A percentile compares a stretch with the other conserved stretches of the same genome.
These are phyloP conservation scores for Nemania sp. DNA, from an alignment of 2,329 filamentous ascomycete species.

Conservation along the genomic window DNA sequence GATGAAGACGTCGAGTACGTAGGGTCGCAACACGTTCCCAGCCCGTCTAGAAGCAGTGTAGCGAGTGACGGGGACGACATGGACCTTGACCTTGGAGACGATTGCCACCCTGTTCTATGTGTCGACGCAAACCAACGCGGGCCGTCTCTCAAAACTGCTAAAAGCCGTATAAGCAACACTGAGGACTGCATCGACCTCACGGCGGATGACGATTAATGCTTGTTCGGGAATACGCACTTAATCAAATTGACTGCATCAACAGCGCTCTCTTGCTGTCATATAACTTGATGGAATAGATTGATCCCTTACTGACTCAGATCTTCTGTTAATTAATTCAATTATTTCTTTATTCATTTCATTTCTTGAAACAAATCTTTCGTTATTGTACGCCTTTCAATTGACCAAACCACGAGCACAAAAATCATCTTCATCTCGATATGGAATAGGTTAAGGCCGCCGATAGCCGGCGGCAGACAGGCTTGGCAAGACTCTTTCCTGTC, in stretches of 20 bases:
- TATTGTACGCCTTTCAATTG: no score
- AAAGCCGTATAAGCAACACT: not conserved
- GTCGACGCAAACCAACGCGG: slow-evolving; percentile 22
- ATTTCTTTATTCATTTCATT: no score
- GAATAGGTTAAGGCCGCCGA: slow-evolving; percentile 1
- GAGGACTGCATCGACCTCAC: slow-evolving; percentile 7
- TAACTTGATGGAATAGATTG: no score
- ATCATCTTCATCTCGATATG: no score
- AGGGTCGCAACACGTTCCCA: slow-evolving; percentile 18
- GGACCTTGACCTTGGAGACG: slow-evolving; percentile 27
- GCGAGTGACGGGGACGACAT: slow-evolving; percentile 26
- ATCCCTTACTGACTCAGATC: no score
- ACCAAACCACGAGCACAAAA: no score
- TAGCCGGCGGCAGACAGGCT: slow-evolving; percentile 5
- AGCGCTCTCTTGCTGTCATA: no score
- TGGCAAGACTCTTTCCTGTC: not conserved
- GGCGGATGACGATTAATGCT: not conserved
- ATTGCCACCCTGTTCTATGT: slow-evolving; percentile 7
- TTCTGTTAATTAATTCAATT: no score
- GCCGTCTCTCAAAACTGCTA: not conserved
- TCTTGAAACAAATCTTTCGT: no score
- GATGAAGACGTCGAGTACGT: slow-evolving; percentile 30
- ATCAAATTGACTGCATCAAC: no score
- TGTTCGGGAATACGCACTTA: no score
- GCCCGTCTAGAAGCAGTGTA: slow-evolving; percentile 13